Base-by-base conservation (phyloP, 208 protist species). In the Naegleria lovaniensis region DNA sequence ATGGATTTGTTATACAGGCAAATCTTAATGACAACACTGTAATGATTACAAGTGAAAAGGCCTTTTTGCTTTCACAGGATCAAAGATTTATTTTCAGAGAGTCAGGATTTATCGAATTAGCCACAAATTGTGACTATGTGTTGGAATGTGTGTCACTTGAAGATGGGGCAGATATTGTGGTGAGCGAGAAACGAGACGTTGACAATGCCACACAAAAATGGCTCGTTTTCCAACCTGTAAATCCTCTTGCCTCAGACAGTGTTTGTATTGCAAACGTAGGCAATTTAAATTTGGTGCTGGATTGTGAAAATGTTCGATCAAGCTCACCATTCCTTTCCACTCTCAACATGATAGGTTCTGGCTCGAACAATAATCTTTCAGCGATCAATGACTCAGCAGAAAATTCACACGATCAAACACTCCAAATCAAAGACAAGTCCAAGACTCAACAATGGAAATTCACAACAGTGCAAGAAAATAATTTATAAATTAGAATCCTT, bases 41-140 rank as follows among this genome's bases (percentile, higher is more conserved):
- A n/a, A 43, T 48, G 16, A 33, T 85, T 22, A 39, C 13, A 13
- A 51, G 39, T 48, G 39, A 85, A 85, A 85, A 85, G 38, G 16
- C 40, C 19, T 85, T 85, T 11, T n/a, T 85, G 16, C 15, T 48
- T 38, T 85, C 83, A 38, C 83, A 85, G n/a, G 11, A 40, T 48
- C 83, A 85, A 48, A 85, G 83, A 48, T 85, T 85, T 48, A 85
- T 85, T n/a, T 48, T 85, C 41, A 85, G 39, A 85, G 83, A 85
- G 15, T 40, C 33, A 43, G 83, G 83, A 51, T 85, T 85, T 48
- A 39, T 85, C 16, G 83, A 85, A 29, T 43, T 40, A 16, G 7
- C 83, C 5, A 13, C n/a, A 5, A 48, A 85, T 85, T 48, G 36
- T 43, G 38, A 39, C n/a, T 85, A 51, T 85, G 83, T 85, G 4